Evolutionary conservation across 108 stramenopile genomes (phyloP).

Genomic region (Nannochloropsis gaditana): DNA sequence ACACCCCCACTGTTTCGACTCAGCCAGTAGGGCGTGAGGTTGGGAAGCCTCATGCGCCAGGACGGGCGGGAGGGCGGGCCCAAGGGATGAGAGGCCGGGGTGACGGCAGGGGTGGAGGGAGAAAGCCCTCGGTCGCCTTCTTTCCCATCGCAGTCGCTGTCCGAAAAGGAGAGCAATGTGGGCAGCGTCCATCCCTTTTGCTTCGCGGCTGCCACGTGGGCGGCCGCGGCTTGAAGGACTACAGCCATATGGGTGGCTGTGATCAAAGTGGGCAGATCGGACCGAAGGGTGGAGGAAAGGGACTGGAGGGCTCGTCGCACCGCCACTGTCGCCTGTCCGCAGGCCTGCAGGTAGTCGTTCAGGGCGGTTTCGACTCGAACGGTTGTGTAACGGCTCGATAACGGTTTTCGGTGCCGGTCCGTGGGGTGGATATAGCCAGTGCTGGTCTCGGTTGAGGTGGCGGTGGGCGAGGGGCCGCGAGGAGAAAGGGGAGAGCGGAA

Average conservation of each 20-base stretch:
- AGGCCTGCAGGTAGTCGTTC: constrained; percentile 63
- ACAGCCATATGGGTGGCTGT: constrained; percentile 23
- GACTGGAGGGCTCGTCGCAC: background rate
- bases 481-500: background rate
- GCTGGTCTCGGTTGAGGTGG: constrained; percentile 23
- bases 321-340: constrained; percentile 37
- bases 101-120: background rate
- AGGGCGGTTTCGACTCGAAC: constrained; percentile 64
- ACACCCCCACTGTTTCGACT: constrained; percentile 29
- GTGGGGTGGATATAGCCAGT: constrained; percentile 62
- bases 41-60: constrained; percentile 23
- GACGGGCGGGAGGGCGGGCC: background rate
- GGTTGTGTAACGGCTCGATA: constrained; percentile 74
- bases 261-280: background rate
- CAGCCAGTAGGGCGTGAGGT: constrained; percentile 55
- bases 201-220: constrained; percentile 40
- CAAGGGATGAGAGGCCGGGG: background rate
- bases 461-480: constrained; percentile 53
- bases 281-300: background rate
- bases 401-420: constrained; percentile 74
- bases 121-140: background rate
- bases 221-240: constrained; percentile 42
- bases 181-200: constrained; percentile 39
- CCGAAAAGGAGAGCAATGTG: background rate
- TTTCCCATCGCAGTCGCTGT: background rate